Conservation (phyloP, 768 basidiomycete genomes). For the Russula dissimulans region DNA sequence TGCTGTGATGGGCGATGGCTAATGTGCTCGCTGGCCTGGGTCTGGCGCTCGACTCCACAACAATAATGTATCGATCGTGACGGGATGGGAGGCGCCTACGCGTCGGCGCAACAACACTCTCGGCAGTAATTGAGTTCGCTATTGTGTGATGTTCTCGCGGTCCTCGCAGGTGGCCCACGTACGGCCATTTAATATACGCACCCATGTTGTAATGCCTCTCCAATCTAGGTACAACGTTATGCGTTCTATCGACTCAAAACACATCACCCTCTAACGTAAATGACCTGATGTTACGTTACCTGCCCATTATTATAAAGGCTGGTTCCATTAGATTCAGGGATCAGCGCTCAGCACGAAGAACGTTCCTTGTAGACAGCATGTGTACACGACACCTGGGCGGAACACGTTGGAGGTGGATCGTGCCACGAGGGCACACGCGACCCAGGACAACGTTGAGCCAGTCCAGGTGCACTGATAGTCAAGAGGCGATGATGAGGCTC, state of each 20-base stretch:
- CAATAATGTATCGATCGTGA: neutral
- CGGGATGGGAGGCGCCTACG: neutral
- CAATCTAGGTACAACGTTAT: neutral
- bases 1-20: too few species aligned
- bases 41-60: neutral
- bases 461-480: neutral
- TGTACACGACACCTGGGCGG: neutral
- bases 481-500: neutral
- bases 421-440: neutral
- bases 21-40: neutral
- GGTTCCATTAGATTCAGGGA: neutral
- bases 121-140: conserved; percentile 1
- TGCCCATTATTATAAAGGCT: neutral
- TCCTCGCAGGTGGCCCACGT: neutral
- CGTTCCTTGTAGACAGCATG: neutral
- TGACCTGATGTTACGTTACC: neutral
- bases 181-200: neutral
- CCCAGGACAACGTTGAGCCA: neutral
- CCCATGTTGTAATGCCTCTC: neutral
- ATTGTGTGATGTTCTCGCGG: neutral
- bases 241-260: neutral
- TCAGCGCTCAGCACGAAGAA: neutral
- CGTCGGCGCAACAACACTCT: conserved; percentile 1
- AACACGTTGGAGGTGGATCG: neutral
- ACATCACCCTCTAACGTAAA: neutral